Evolutionary conservation across 495 filamentous ascomycete genomes (phyloP).

Genomic region (Apodospora peruviana): DNA sequence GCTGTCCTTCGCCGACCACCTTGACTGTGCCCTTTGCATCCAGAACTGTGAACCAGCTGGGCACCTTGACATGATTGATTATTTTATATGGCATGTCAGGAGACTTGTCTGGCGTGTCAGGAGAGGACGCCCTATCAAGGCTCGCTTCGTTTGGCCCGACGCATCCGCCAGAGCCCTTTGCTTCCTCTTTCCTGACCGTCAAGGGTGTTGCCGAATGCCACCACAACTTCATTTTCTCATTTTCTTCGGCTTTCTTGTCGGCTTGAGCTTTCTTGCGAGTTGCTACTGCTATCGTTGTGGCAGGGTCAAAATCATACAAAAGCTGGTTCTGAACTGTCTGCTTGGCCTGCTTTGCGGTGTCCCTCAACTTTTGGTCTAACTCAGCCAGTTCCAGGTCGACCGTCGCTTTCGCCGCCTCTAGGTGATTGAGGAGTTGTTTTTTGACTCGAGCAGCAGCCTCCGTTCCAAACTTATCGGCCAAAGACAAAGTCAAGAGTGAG

Average conservation of each 20-base stretch:
- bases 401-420: neutral
- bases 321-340: neutral
- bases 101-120: neutral
- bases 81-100: neutral
- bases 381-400: neutral
- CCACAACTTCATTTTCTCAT: no score
- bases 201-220: no score
- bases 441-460: no score
- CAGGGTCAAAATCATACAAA: neutral
- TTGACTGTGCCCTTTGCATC: conserved; percentile 8
- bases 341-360: neutral
- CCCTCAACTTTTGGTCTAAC: neutral
- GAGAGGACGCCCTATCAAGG: no score
- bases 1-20: conserved; percentile 4
- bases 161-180: no score
- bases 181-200: no score
- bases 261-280: no score
- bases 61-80: conserved; percentile 7
- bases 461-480: no score
- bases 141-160: no score
- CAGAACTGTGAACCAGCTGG: conserved; percentile 28
- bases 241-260: no score
- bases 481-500: no score
- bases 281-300: neutral
- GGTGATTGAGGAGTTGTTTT: no score